Conservation (phyloP, 306 rosid species). For the Pyrus pyrifolia region DNA sequence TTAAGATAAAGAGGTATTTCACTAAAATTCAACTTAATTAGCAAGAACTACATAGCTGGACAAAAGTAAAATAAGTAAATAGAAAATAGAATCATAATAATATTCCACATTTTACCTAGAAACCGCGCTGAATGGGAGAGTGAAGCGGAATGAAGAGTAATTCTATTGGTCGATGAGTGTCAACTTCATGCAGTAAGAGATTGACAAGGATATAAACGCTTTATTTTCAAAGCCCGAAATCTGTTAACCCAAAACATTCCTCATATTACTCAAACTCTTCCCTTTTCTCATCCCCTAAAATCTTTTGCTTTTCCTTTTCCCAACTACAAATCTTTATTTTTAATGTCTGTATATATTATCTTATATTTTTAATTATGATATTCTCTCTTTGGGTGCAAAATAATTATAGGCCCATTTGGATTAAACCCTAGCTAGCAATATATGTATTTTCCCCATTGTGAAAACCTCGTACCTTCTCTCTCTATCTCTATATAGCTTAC, state of each 20-base stretch:
- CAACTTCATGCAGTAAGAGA: not conserved
- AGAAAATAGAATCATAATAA: too few species aligned
- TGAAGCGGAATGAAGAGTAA: not conserved
- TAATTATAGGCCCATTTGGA: not conserved
- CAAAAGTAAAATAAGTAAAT: too few species aligned
- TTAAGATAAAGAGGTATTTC: too few species aligned
- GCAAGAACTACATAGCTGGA: not conserved
- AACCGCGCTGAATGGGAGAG: not conserved
- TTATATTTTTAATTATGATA: not conserved
- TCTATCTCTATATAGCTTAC: not conserved
- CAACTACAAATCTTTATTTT: not conserved
- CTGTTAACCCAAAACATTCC: not conserved
- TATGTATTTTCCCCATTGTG: not conserved
- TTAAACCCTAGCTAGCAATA: not conserved
- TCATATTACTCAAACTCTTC: constrained; percentile 6
- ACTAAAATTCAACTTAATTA: not conserved
- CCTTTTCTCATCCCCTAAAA: not conserved
- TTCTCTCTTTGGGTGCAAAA: not conserved
- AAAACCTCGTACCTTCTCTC: not conserved
- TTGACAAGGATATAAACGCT: not conserved
- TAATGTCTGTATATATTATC: not conserved
- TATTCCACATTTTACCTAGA: too few species aligned
- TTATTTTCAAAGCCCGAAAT: not conserved
- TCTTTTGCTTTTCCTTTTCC: not conserved
- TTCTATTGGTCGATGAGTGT: not conserved